phyloP scores from a whole-genome alignment of 1,284 basidiomycete species.

The Mycena sp. region DNA sequence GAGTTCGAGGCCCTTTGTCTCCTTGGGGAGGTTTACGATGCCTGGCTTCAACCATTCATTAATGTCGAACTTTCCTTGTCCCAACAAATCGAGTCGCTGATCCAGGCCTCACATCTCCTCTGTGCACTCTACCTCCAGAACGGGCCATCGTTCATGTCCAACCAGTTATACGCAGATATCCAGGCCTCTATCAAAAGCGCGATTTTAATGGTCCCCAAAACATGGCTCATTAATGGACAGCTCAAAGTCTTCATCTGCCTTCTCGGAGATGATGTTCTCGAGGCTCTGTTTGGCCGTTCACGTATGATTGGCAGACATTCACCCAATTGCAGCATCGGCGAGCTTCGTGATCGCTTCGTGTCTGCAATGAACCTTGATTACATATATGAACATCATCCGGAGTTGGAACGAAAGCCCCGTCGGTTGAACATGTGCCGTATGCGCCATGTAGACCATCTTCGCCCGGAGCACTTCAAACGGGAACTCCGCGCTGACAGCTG shows the following conservation, averaged over 20 bases:
- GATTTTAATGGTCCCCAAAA: constrained; percentile 9
- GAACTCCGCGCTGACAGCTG: background rate
- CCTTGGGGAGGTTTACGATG: background rate
- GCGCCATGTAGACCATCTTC: background rate
- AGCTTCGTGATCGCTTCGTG: constrained; percentile 41
- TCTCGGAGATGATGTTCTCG: constrained; percentile 21
- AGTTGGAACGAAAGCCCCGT: constrained; percentile 11
- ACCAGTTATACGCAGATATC: constrained; percentile 17
- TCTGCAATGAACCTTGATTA: constrained; percentile 42
- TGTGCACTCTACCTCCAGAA: constrained; percentile 12
- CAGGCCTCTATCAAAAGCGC: constrained; percentile 21
- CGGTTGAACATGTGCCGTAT: constrained; percentile 4
- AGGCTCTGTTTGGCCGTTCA: constrained; percentile 16
- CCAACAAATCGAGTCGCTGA: constrained; percentile 11
- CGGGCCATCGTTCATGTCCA: constrained; percentile 11
- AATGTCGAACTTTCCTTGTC: background rate
- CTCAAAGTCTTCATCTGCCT: constrained; percentile 4
- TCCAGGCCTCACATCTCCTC: constrained; percentile 10
- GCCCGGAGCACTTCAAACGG: background rate
- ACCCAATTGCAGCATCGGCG: constrained; percentile 36
- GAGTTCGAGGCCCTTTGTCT: constrained; percentile 1
- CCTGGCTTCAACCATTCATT: background rate
- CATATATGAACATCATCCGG: constrained; percentile 18
- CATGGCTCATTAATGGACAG: background rate
- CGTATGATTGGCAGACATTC: constrained; percentile 25